Evolutionary conservation across 805 yeast genomes (phyloP).

Genomic region (Kodamaea fukazawae): DNA sequence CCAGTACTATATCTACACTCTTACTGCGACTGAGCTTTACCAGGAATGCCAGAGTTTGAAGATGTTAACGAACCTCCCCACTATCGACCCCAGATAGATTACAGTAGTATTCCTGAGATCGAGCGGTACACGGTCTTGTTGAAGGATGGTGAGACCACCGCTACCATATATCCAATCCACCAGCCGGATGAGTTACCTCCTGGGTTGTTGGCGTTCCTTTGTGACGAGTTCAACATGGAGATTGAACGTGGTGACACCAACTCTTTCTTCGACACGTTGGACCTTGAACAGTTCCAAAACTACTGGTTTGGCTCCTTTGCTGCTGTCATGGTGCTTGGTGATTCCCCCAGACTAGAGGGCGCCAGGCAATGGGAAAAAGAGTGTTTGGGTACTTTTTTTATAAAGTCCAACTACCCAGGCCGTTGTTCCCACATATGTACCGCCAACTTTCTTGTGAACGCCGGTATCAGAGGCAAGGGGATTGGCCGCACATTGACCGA

Average conservation of each 20-base stretch:
- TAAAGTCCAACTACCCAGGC: constrained; percentile 90
- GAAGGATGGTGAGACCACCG: constrained; percentile 87
- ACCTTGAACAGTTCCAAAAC: constrained; percentile 70
- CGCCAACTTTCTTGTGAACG: constrained; percentile 83
- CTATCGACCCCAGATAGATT: constrained; percentile 43
- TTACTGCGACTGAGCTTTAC: constrained; percentile 4
- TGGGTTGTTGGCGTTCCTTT: constrained; percentile 72
- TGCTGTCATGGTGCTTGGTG: constrained; percentile 79
- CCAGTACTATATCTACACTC: constrained; percentile 34
- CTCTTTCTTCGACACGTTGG: constrained; percentile 79
- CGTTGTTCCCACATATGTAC: constrained; percentile 91
- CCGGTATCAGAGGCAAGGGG: constrained; percentile 89
- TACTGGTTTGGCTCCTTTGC: constrained; percentile 89
- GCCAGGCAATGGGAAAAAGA: constrained; percentile 85
- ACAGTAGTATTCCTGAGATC: constrained; percentile 34
- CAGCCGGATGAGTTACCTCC: constrained; percentile 68
- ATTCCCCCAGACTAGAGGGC: constrained; percentile 45
- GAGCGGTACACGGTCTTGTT: constrained; percentile 74
- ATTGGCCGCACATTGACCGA: constrained; percentile 84
- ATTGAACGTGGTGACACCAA: constrained; percentile 83
- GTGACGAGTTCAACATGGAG: constrained; percentile 93
- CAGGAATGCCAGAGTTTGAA: constrained; percentile 49
- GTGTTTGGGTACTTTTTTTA: constrained; percentile 82
- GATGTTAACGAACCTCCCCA: constrained; percentile 49
- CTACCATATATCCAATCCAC: constrained; percentile 85